phyloP scores from a whole-genome alignment of 1,139 yeast genomes.

The Suhomyces coccinellae region DNA sequence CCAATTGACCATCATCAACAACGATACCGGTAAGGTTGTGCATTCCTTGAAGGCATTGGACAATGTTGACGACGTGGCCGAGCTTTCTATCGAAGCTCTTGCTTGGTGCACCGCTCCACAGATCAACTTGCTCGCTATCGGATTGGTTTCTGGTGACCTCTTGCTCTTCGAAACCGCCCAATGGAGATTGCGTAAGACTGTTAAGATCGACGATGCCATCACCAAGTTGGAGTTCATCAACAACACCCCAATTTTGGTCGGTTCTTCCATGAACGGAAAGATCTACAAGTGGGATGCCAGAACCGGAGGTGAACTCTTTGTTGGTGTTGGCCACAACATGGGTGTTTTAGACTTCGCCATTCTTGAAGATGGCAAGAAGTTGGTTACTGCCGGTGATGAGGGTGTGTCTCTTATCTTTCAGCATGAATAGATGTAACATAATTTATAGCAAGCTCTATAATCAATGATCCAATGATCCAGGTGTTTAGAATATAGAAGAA shows the following conservation, averaged over 20 bases:
- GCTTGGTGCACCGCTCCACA: slow-evolving; percentile 72
- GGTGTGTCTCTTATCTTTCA: slow-evolving; percentile 82
- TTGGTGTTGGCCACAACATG: slow-evolving; percentile 89
- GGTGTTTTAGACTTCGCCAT: slow-evolving; percentile 84
- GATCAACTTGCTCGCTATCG: slow-evolving; percentile 68
- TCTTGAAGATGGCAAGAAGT: slow-evolving; percentile 58
- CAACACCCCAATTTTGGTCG: slow-evolving; percentile 59
- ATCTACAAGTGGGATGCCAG: slow-evolving; percentile 88
- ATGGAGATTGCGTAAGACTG: slow-evolving; percentile 79
- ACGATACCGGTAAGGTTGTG: slow-evolving; percentile 69
- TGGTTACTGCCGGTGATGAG: slow-evolving; percentile 97
- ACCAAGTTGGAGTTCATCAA: slow-evolving; percentile 73
- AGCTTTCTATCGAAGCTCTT: slow-evolving; percentile 82
- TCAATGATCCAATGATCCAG: not conserved
- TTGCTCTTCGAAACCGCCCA: slow-evolving; percentile 77
- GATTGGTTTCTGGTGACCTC: slow-evolving; percentile 86
- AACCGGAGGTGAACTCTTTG: slow-evolving; percentile 73
- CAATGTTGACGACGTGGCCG: slow-evolving; percentile 62
- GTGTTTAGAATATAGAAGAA: not conserved
- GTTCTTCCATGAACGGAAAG: slow-evolving; percentile 81
- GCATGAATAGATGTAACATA: slow-evolving; percentile 13
- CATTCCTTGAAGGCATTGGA: slow-evolving; percentile 66
- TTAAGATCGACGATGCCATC: slow-evolving; percentile 75
- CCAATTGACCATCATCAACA: slow-evolving; percentile 69
- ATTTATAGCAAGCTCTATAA: slow-evolving; percentile 1